These are phyloP conservation scores for Neurospora crassa DNA, from an alignment of 2,329 filamentous ascomycete species.

Conservation along the genomic window DNA sequence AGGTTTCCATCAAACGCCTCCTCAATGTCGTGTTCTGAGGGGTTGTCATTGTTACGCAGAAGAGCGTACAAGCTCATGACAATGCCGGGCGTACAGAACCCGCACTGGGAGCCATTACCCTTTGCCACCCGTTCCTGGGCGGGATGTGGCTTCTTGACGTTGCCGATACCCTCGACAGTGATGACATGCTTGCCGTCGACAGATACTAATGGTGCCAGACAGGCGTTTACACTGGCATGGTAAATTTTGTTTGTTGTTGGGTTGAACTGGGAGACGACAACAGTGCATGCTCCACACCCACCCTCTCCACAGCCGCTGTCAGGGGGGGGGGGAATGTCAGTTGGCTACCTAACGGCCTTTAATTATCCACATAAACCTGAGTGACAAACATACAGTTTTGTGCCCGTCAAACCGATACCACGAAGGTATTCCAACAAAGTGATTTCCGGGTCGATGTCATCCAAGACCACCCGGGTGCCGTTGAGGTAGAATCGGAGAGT, in stretches of 20 bases:
- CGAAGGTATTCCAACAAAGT: conserved; percentile 89
- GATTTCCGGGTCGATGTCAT: conserved; percentile 81
- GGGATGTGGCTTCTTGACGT: conserved; percentile 77
- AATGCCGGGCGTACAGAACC: conserved; percentile 95
- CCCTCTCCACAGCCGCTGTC: conserved; percentile 80
- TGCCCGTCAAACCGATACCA: conserved; percentile 87
- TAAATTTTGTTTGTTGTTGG: conserved; percentile 88
- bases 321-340: background rate
- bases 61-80: conserved; percentile 96
- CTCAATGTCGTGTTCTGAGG: conserved; percentile 75
- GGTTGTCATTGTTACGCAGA: conserved; percentile 70
- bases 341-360: too few species aligned
- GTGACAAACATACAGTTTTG: conserved; percentile 56
- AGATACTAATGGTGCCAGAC: conserved; percentile 82
- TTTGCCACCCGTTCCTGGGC: conserved; percentile 85
- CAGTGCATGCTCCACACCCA: conserved; percentile 91
- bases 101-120: conserved; percentile 83
- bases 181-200: conserved; percentile 97
- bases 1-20: conserved; percentile 96
- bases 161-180: conserved; percentile 92
- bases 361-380: too few species aligned
- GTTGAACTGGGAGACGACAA: conserved; percentile 89
- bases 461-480: conserved; percentile 78
- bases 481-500: conserved; percentile 90
- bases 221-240: conserved; percentile 94